phyloP scores from a whole-genome alignment of 495 filamentous ascomycete species.

The Neurospora sp. region DNA sequence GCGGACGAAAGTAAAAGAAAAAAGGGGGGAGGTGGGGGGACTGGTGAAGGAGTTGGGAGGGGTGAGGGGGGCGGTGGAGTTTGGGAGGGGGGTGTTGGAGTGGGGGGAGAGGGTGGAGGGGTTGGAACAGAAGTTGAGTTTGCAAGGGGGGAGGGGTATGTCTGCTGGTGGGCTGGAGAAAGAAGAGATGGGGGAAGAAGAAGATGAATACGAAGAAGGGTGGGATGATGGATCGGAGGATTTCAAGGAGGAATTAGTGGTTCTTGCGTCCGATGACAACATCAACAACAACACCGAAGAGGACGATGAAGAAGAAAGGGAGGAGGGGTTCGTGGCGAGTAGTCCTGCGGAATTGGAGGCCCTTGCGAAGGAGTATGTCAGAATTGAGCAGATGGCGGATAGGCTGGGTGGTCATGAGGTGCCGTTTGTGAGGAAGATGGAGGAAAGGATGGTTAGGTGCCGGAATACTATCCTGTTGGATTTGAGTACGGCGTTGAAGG shows the following conservation, averaged over 20 bases:
- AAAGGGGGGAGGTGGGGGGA: constrained; percentile 21
- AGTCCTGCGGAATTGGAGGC: constrained; percentile 32
- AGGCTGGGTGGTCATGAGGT: constrained; percentile 29
- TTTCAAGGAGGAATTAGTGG: constrained; percentile 8
- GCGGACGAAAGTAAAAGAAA: constrained; percentile 36
- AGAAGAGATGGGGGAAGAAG: constrained; percentile 21
- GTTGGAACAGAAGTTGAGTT: constrained; percentile 56
- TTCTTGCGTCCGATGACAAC: constrained; percentile 7
- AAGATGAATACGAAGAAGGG: constrained; percentile 23
- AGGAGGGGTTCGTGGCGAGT: constrained; percentile 23
- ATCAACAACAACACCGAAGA: constrained; percentile 6
- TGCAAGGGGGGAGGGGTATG: not conserved
- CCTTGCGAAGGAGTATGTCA: constrained; percentile 35
- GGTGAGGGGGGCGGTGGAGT: constrained; percentile 33
- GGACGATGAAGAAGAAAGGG: constrained; percentile 16
- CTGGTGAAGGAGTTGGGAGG: constrained; percentile 31
- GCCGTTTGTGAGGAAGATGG: constrained; percentile 40
- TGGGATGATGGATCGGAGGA: constrained; percentile 24
- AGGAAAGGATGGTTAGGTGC: constrained; percentile 40
- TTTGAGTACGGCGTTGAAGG: constrained; percentile 67
- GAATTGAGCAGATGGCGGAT: constrained; percentile 28
- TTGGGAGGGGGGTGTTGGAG: constrained; percentile 60
- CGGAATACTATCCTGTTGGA: constrained; percentile 76
- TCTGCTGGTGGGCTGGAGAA: not conserved
- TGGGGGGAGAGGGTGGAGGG: constrained; percentile 60